Percentiles rank a stretch among this genome's conserved stretches.
Evolutionary conservation across 768 basidiomycete genomes (phyloP).

Genomic region (Panus rudis): DNA sequence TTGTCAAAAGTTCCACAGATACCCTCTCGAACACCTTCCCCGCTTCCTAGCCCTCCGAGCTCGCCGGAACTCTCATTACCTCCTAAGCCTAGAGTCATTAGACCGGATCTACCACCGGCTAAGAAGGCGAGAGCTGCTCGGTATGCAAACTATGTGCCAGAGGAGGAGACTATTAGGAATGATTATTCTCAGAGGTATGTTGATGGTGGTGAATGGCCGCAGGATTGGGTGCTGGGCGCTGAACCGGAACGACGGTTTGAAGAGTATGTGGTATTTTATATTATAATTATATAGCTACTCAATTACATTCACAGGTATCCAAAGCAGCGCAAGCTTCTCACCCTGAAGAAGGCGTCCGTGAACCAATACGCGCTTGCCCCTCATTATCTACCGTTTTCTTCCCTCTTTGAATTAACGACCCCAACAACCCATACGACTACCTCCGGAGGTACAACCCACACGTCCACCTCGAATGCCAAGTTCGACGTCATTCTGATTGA

Average conservation of each 20-base stretch:
- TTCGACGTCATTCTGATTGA: conserved; percentile 92
- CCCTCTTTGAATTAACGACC: conserved; percentile 45
- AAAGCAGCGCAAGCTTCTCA: conserved; percentile 80
- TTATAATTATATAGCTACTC: not conserved
- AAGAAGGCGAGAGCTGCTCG: conserved; percentile 67
- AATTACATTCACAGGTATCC: conserved; percentile 64
- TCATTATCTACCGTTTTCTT: conserved; percentile 58
- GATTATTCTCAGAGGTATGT: conserved; percentile 92
- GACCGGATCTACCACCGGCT: conserved; percentile 52
- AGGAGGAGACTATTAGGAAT: conserved; percentile 95
- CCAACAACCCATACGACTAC: too few relatives aligned
- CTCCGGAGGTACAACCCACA: too few relatives aligned
- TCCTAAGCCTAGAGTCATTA: conserved; percentile 32
- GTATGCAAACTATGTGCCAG: conserved; percentile 79
- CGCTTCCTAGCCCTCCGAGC: conserved; percentile 37
- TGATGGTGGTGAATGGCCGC: conserved; percentile 87
- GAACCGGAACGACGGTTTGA: conserved; percentile 85
- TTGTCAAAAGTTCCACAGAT: conserved; percentile 53
- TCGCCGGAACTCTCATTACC: conserved; percentile 29
- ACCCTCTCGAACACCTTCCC: conserved; percentile 48
- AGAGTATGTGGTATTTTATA: conserved; percentile 51
- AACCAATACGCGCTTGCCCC: conserved; percentile 64
- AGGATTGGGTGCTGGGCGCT: conserved; percentile 88
- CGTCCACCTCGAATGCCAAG: conserved; percentile 59
- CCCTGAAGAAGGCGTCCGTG: conserved; percentile 77